Base-by-base conservation (phyloP, 1,139 yeast genomes). In the Kodamaea ohmeri region DNA sequence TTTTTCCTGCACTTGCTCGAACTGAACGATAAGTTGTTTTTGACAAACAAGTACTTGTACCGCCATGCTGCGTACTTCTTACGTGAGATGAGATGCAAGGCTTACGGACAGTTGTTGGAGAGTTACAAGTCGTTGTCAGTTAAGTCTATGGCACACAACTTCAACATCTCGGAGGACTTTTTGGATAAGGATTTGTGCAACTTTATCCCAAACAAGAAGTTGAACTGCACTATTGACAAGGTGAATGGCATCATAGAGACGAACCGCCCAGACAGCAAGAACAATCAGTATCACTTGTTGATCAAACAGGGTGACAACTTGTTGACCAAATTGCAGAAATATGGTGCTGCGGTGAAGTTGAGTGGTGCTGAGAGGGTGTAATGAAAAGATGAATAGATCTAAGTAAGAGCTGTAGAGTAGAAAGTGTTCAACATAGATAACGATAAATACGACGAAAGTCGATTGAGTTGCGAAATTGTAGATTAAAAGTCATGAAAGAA, bases 181-280 rank as follows among this genome's bases (percentile, higher is more conserved):
- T 70, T 94, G 56, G 86, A 80, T 53, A 71, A 71, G 41, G 98
- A 94, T 60, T 71, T 94, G 51, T 79, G 96, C 55, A 85, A 82
- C 56, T 89, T 90, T 57, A 89, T 94, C 52, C 96, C 97, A 28
- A 90, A 83, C 61, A 89, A 90, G 58, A 88, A 88, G 61, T 75
- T 94, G 58, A 90, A 89, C 65, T 94, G 98, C 66, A 90, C 94
- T 39, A 89, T 94, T 58, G 98, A 94, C 60, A 78, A 89, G 54
- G 98, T 92, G 39, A 87, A 89, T 60, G 97, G 97, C 6, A 88
- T 92, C 45, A 87, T 94, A 48, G 95, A 88, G 60, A 94, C 98
- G 20, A 92, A 89, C 63, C 77, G 97, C 51, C 96, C 97, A 3
- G 98, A 92, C 61, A 89, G 85, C 63, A 92, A 94, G 66, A 92